Evolutionary conservation across 2,329 filamentous ascomycete species (phyloP).

Genomic region (Fusarium bulbicola): DNA sequence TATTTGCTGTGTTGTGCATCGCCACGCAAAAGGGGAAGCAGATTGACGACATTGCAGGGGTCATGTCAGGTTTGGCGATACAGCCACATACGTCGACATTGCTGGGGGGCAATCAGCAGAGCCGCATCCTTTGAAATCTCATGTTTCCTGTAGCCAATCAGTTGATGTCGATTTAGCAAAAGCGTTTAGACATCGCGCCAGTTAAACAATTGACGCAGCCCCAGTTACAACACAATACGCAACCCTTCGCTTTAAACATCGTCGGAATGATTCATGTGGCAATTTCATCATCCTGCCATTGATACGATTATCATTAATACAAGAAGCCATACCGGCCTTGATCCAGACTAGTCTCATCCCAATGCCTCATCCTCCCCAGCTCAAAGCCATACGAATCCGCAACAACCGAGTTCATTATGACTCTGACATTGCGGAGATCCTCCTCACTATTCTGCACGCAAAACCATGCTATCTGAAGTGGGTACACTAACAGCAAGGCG

Average conservation of each 20-base stretch:
- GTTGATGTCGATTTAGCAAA: background rate
- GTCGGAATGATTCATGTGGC: fast-evolving
- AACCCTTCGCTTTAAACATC: background rate
- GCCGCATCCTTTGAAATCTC: background rate
- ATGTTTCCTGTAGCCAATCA: background rate
- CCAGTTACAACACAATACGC: no score
- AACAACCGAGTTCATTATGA: constrained; percentile 12
- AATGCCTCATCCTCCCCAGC: constrained; percentile 16
- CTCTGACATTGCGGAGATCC: background rate
- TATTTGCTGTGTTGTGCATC: background rate
- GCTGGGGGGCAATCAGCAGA: background rate
- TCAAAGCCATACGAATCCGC: constrained; percentile 21
- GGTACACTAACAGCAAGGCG: constrained; percentile 12
- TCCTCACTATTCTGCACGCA: background rate
- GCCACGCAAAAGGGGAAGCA: background rate
- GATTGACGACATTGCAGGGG: background rate
- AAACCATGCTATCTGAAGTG: constrained; percentile 23
- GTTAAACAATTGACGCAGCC: background rate
- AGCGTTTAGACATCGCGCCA: background rate
- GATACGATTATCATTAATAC: background rate
- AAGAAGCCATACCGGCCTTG: constrained; percentile 10
- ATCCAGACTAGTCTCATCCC: background rate
- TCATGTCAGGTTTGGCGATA: background rate
- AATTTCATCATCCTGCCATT: no score
- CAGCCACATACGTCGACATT: constrained; percentile 11